These are phyloP conservation scores for Phyllostachys edulis DNA, from an alignment of 176 grass and related monocot genomes.

Conservation along the genomic window DNA sequence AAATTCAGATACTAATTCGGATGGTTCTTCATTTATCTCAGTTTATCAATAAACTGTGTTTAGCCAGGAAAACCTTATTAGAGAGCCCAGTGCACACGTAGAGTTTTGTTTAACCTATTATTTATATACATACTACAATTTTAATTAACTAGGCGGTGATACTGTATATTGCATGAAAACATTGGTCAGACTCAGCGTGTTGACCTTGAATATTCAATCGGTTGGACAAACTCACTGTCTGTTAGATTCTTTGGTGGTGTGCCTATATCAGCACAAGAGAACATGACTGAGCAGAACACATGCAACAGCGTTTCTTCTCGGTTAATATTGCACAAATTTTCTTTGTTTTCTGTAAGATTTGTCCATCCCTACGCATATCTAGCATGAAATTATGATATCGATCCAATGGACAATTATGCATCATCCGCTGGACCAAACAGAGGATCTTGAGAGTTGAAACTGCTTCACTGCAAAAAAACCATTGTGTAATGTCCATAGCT, in stretches of 20 bases:
- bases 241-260: neutral
- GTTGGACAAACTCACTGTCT: neutral
- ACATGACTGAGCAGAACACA: neutral
- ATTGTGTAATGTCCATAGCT: neutral
- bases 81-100: neutral
- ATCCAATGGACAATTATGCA: neutral
- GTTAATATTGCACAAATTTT: neutral
- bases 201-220: neutral
- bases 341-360: neutral
- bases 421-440: conserved; percentile 9
- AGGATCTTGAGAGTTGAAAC: neutral
- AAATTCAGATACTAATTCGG: neutral
- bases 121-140: neutral
- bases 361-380: neutral
- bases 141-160: neutral
- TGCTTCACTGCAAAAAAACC: conserved; percentile 19
- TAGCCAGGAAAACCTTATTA: neutral
- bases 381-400: neutral
- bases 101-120: neutral
- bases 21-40: neutral
- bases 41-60: neutral
- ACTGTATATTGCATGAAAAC: neutral
- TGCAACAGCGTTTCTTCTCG: neutral
- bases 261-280: neutral
- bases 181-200: neutral